Percentiles rank a stretch among this genome's conserved stretches.
Evolutionary conservation across 768 basidiomycete species (phyloP).

Genomic region (Amanita pseudoporphyria): DNA sequence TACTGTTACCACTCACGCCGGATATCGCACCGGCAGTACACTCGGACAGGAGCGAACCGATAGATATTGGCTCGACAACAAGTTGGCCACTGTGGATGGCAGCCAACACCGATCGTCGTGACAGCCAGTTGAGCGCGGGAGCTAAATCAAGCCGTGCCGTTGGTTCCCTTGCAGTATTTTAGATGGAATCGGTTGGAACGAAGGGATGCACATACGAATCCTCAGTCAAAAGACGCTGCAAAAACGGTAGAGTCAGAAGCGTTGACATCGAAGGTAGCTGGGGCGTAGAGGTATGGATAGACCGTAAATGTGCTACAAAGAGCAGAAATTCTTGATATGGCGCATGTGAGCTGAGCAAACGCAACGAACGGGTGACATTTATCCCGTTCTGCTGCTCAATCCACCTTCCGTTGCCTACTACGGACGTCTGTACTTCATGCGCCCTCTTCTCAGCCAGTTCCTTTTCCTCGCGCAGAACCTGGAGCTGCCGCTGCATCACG

Average conservation of each 20-base stretch:
- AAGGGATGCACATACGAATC: conserved; percentile 62
- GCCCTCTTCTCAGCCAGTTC: conserved; percentile 47
- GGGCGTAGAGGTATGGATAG: conserved; percentile 51
- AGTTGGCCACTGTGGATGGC: conserved; percentile 87
- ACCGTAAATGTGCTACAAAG: conserved; percentile 70
- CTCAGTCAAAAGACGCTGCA: conserved; percentile 65
- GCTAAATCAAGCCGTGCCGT: conserved; percentile 91
- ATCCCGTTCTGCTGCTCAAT: conserved; percentile 30
- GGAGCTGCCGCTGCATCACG: conserved; percentile 80
- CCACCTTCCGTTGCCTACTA: conserved; percentile 73
- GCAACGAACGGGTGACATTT: conserved; percentile 23
- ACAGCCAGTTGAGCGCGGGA: conserved; percentile 90
- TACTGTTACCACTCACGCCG: conserved; percentile 30
- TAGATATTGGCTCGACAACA: conserved; percentile 77
- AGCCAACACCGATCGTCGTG: conserved; percentile 68
- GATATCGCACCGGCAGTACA: conserved; percentile 27
- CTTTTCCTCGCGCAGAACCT: conserved; percentile 58
- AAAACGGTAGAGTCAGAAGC: conserved; percentile 69
- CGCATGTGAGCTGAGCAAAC: conserved; percentile 55
- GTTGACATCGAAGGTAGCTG: conserved; percentile 61
- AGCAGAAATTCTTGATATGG: conserved; percentile 76
- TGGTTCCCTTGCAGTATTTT: conserved; percentile 55
- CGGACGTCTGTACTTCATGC: conserved; percentile 35
- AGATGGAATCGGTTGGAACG: conserved; percentile 8
- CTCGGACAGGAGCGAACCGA: conserved; percentile 49